Evolutionary conservation across 441 rosid species (phyloP), one percentile per base, ranked within the genome.

Genomic region (Mallotus repandus): DNA sequence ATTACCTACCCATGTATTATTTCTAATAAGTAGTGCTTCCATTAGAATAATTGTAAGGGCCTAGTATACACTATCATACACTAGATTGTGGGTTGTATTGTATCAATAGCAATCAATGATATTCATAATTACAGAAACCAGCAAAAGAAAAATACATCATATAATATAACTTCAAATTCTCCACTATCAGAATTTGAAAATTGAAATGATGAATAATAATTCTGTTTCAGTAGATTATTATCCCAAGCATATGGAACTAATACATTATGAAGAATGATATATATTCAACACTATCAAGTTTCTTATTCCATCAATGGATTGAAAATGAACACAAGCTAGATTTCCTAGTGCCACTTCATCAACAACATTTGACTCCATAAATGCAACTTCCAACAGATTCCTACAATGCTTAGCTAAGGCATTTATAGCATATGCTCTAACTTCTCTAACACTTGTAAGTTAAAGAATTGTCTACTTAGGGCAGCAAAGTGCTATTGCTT

Each of bases 261-360:
- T 41, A 38, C 38, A 50, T 49, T 49, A 21, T 49, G 41, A 66
- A 12, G 38, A 12, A 25, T 25, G 19, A 63, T 35, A 13, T 49
- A 38, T 0, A 25, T 25, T 25, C 29, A 25, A 25, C 29, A 25
- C 1, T 25, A 57, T 83, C 74, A 87, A 22, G 70, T 83, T 83
- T 76, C 71, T 78, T 56, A 88, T 72, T 60, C 90, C 90, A 9
- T 86, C 86, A 70, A 85, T 68, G 2, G 87, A 85, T 64, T 83
- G 70, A 74, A 78, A 87, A 32, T 68, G 80, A 38, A 87, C 69
- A 65, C 85, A 81, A 45, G 21, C 50, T 59, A 85, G 59, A 55
- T 87, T 87, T 65, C 82, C 87, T 68, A 87, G 46, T 63, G 87
- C 90, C 54, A 65, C 56, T 68, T 82, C 87, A 68, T 87, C 86